Evolutionary conservation across 108 stramenopile species (phyloP), one percentile per base, ranked within the genome.

Genomic region (Conticribra weissflogii): DNA sequence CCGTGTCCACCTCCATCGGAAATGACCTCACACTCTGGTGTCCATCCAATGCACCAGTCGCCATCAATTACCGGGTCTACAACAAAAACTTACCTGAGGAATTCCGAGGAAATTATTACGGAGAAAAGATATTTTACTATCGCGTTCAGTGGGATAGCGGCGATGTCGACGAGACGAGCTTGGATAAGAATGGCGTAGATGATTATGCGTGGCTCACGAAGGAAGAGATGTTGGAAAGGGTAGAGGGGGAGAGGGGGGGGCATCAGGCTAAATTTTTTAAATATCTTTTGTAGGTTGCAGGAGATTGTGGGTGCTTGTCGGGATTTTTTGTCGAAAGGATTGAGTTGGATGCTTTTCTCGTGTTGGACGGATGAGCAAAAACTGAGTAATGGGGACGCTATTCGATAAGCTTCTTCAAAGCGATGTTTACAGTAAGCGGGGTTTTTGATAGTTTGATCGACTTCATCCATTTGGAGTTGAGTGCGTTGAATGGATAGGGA

Each of bases 41-140:
- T 49, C 81, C 85, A 3, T 84, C 85, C 0, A 79, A 85, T 72
- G 71, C 81, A 32, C 94, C 94, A 47, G 66, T 86, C 63, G 86
- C 86, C 15, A 89, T 91, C 50, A 85, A 85, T 23, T 44, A 91
- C 8, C 45, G 74, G 19, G 68, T 59, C 44, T 81, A 78, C 44
- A 81, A 71, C 49, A 30, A 58, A 48, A 79, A 79, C 22, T 21
- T 79, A 25, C 59, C 76, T 69, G 53, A 59, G 28, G 68, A 74
- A 1, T 79, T 79, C 48, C 54, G 60, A 21, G 46, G 56, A 36
- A 62, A 68, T 31, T 72, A 85, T 66, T 94, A 71, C 63, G 94
- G 94, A 7, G 88, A 83, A 66, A 95, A 92, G 71, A 89, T 85
- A 14, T 92, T 92, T 47, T 90, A 83, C 58, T 78, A 91, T 76